Percentiles rank a stretch among this genome's conserved stretches.
These are phyloP conservation scores for Amanita exitialis DNA, from an alignment of 768 basidiomycete species.

Conservation along the genomic window DNA sequence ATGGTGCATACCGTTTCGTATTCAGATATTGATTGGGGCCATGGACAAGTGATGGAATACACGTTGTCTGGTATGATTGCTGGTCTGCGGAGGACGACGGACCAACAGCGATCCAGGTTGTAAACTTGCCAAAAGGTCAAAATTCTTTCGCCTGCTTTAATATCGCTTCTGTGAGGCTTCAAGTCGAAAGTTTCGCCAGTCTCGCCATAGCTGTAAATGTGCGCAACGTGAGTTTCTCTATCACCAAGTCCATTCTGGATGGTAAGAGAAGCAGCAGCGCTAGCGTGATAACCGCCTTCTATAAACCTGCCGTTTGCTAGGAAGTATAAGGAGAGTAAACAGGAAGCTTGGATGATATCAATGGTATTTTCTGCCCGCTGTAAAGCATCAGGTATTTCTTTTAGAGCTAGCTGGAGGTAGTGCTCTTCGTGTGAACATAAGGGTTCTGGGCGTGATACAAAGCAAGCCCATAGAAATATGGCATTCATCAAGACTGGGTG, in stretches of 20 bases:
- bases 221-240: constrained; percentile 21
- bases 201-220: constrained; percentile 22
- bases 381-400: constrained; percentile 31
- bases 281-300: constrained; percentile 74
- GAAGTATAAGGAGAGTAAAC: constrained; percentile 67
- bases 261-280: constrained; percentile 63
- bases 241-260: constrained; percentile 65
- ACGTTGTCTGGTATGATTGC: constrained; percentile 54
- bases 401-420: constrained; percentile 54
- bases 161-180: constrained; percentile 45
- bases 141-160: constrained; percentile 64
- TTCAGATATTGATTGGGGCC: constrained; percentile 66
- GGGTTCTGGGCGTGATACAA: constrained; percentile 62
- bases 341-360: constrained; percentile 71
- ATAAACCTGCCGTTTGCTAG: constrained; percentile 64
- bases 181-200: constrained; percentile 31
- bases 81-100: constrained; percentile 61
- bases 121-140: constrained; percentile 80
- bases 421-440: constrained; percentile 64
- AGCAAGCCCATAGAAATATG: constrained; percentile 79
- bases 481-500: constrained; percentile 74
- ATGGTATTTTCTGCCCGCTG: constrained; percentile 51
- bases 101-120: constrained; percentile 75
- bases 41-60: constrained; percentile 59
- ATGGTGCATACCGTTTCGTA: constrained; percentile 50